Conservation (phyloP, 2,329 filamentous ascomycete genomes). For the Calonectria montana region DNA sequence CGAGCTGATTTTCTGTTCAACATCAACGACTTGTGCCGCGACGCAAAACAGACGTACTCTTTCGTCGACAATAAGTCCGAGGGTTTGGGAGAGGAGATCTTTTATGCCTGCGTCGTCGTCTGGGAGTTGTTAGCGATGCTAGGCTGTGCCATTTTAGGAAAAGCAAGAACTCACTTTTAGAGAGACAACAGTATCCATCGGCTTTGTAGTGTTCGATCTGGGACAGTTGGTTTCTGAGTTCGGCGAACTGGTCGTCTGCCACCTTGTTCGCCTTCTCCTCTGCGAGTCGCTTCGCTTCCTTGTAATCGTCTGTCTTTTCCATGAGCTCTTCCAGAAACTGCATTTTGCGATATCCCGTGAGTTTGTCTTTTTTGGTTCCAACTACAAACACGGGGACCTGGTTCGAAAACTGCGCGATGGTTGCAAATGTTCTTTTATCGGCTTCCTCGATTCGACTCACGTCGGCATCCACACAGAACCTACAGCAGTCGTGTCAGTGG, state of each 20-base stretch:
- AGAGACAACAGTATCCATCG: slow-evolving; percentile 40
- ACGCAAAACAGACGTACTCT: slow-evolving; percentile 46
- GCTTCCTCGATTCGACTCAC: slow-evolving; percentile 41
- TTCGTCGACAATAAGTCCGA: slow-evolving; percentile 42
- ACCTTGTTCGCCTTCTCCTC: slow-evolving; percentile 35
- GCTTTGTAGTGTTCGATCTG: slow-evolving; percentile 44
- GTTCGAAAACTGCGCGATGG: slow-evolving; percentile 40
- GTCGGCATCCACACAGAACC: slow-evolving; percentile 41
- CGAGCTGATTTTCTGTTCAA: slow-evolving; percentile 46
- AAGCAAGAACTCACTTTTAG: slow-evolving; percentile 22
- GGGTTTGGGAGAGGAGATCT: slow-evolving; percentile 41
- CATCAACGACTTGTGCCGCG: slow-evolving; percentile 44
- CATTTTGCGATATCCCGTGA: slow-evolving; percentile 35
- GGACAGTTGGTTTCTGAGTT: slow-evolving; percentile 35
- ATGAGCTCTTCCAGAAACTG: slow-evolving; percentile 37
- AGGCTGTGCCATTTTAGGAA: accelerated
- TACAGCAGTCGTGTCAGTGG: background rate
- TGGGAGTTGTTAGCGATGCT: background rate
- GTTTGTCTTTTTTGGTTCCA: slow-evolving; percentile 42
- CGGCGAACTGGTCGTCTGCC: slow-evolving; percentile 36
- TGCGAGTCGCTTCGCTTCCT: slow-evolving; percentile 36
- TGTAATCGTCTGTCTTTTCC: slow-evolving; percentile 40
- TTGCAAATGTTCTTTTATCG: slow-evolving; percentile 41
- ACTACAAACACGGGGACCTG: slow-evolving; percentile 41
- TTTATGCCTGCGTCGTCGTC: slow-evolving; percentile 39